Conservation (phyloP, 306 rosid genomes). For the Prinsepia uniflora region DNA sequence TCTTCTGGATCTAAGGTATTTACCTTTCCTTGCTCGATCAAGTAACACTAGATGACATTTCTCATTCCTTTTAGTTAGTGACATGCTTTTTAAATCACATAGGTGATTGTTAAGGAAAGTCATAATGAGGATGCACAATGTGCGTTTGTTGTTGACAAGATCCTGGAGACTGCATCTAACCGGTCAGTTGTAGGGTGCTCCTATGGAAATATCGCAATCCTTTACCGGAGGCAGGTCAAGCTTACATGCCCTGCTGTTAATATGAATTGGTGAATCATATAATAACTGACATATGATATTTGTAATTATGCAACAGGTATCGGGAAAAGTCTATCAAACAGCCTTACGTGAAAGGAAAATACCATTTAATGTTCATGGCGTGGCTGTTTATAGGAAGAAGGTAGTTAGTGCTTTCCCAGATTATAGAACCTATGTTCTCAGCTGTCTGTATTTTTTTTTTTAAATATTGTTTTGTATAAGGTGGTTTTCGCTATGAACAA, state of each 20-base stretch:
- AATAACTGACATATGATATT: not conserved
- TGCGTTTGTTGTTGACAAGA: constrained; percentile 84
- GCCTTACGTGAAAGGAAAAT: constrained; percentile 88
- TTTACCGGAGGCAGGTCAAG: constrained; percentile 92
- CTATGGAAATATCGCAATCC: constrained; percentile 75
- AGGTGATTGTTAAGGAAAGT: constrained; percentile 82
- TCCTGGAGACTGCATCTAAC: constrained; percentile 53
- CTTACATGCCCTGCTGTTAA: constrained; percentile 31
- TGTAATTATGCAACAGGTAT: constrained; percentile 41
- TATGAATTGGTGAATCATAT: constrained; percentile 8
- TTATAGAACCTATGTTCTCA: constrained; percentile 12
- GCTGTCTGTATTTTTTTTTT: constrained; percentile 4
- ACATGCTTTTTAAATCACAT: constrained; percentile 5
- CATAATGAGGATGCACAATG: constrained; percentile 86
- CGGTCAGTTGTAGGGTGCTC: constrained; percentile 47
- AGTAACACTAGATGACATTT: constrained; percentile 13
- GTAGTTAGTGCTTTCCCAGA: constrained; percentile 31
- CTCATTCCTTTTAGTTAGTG: constrained; percentile 9
- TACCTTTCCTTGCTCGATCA: constrained; percentile 15
- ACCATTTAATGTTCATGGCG: constrained; percentile 87
- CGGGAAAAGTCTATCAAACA: constrained; percentile 88
- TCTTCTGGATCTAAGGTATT: constrained; percentile 81
- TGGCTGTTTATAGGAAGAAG: constrained; percentile 92
- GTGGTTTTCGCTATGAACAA: not conserved
- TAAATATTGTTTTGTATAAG: not conserved